Base-by-base conservation (phyloP, 2,329 filamentous ascomycete species). In the Tolypocladium amazonense region DNA sequence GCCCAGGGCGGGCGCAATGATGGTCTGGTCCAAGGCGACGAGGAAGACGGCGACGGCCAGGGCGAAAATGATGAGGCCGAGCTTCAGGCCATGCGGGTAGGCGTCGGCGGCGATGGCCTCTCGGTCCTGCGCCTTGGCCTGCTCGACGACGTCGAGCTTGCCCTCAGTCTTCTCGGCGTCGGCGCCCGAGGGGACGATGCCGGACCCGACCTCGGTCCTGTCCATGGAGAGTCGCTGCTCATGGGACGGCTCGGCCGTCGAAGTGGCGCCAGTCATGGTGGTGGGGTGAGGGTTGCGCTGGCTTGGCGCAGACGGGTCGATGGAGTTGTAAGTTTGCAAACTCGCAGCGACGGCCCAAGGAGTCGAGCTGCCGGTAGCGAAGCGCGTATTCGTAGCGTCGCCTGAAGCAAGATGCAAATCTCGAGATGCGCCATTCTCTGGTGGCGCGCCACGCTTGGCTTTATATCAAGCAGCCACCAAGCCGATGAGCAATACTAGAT, bases 11-110 rank as follows among this genome's bases (percentile, higher is more conserved):
- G 80, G 79, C 7, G 78, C 78, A 62, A 81, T 79, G 62, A 80
- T 81, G 55, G 79, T 81, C 69, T 80, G 77, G 62, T 81, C 78
- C 14, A 81, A 72, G 3, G 79, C 78, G 53, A 81, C 77, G 45
- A 81, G 73, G 66, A 81, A 80, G 60, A 80, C 71, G 59, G 76
- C 69, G 18, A 81, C 67, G 61, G 76, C 77, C 59, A 81, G 73
- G 4, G 77, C 76, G 6, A 63, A 55, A 60, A 80, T 73, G 58
- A 80, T 76, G 52, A 79, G 68, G 23, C 69, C 33, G 6, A 78
- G 71, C 64, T 72, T 76, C 27, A 72, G 56, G 47, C 74, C 75
- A 27, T 66, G 64, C 0, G 78, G 77, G 64, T 81, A 80, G 4
- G 66, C 56, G 5, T 66, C 58, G 25, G 64, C 37, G 7, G 65